Percentiles rank a stretch among this genome's conserved stretches.
Evolutionary conservation across 345 rosid genomes (phyloP).

Genomic region (Dimocarpus longan): DNA sequence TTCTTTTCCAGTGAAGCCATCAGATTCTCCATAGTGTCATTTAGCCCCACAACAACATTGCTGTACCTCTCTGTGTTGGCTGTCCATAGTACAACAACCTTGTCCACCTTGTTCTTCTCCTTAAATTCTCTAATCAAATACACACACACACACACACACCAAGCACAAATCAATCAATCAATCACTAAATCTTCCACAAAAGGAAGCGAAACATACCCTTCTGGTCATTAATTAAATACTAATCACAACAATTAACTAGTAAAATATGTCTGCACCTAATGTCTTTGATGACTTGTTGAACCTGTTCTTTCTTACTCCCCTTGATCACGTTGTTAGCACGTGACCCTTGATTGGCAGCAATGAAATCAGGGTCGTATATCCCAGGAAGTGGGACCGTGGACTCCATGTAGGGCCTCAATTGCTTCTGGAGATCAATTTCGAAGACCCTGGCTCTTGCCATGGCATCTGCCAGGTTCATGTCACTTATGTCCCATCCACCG

Average conservation of each 20-base stretch:
- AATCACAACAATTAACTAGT: neutral
- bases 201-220: neutral
- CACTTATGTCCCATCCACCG: conserved; percentile 99
- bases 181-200: neutral
- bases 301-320: conserved; percentile 87
- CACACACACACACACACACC: conserved; percentile 3
- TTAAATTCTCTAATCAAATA: conserved; percentile 72
- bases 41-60: conserved; percentile 76
- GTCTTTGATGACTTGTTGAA: conserved; percentile 77
- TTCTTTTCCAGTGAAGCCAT: conserved; percentile 76
- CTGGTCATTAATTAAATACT: neutral
- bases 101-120: conserved; percentile 83
- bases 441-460: conserved; percentile 92
- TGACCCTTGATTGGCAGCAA: conserved; percentile 92
- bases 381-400: conserved; percentile 92
- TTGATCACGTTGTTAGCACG: conserved; percentile 88
- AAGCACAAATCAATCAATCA: conserved; percentile 5
- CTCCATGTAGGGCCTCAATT: conserved; percentile 96
- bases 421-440: conserved; percentile 92
- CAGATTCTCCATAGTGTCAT: conserved; percentile 90
- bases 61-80: conserved; percentile 99
- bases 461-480: conserved; percentile 96
- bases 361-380: conserved; percentile 86
- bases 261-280: conserved; percentile 54
- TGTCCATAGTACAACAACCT: conserved; percentile 92